phyloP scores from a whole-genome alignment of 2,329 filamentous ascomycete genomes.

The Fusarium napiforme region DNA sequence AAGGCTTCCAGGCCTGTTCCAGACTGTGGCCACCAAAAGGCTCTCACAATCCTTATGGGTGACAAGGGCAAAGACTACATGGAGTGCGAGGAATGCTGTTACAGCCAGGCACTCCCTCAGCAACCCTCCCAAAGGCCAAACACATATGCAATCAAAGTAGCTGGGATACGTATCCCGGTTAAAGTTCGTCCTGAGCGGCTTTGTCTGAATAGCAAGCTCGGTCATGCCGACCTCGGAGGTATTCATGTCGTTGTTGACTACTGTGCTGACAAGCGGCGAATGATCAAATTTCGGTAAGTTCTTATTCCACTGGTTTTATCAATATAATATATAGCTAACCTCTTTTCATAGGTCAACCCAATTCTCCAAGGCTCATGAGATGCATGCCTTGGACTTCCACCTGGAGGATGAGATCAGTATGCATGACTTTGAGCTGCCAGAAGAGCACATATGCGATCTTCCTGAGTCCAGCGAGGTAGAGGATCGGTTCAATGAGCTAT shows the following conservation, averaged over 20 bases:
- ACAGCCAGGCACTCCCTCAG: not conserved
- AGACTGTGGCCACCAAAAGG: conserved; percentile 8
- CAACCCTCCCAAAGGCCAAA: not conserved
- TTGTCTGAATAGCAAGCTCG: conserved; percentile 19
- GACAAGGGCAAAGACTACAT: not conserved
- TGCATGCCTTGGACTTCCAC: conserved; percentile 8
- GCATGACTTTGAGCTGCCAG: not conserved
- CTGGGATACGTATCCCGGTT: conserved; percentile 8
- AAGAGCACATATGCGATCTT: not conserved
- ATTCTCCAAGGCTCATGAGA: conserved; percentile 29
- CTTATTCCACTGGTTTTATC: not conserved
- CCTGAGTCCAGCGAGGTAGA: not conserved
- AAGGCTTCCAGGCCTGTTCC: not conserved
- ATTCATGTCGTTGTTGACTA: conserved; percentile 29
- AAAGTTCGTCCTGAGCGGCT: conserved; percentile 17
- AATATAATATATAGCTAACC: not conserved
- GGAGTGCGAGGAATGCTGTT: conserved; percentile 22
- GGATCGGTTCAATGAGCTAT: not conserved
- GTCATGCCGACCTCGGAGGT: conserved; percentile 22
- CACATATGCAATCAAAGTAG: conserved; percentile 4
- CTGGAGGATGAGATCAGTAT: not conserved
- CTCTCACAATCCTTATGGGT: conserved; percentile 12
- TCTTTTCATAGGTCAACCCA: conserved; percentile 22
- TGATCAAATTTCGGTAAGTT: conserved; percentile 35
- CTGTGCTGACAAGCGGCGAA: not conserved